phyloP scores from a whole-genome alignment of 2,329 filamentous ascomycete species.

The Cryphonectria parasitica region DNA sequence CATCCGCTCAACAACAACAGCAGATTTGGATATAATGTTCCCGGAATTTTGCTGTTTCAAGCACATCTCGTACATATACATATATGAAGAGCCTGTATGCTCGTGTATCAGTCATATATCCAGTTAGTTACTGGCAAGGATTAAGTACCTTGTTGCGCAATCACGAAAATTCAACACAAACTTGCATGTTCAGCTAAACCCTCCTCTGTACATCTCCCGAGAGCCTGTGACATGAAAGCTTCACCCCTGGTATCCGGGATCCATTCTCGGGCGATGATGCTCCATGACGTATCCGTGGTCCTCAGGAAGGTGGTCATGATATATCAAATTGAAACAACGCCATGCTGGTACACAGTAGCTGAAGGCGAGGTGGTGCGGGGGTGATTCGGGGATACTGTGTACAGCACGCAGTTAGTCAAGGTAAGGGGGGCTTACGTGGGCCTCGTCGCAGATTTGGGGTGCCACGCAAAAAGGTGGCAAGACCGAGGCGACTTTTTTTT shows the following conservation, averaged over 20 bases:
- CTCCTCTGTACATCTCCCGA: neutral
- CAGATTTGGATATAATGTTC: neutral
- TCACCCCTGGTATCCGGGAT: neutral
- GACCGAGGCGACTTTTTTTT: neutral
- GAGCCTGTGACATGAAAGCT: neutral
- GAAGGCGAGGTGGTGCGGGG: conserved; percentile 19
- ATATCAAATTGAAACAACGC: conserved; percentile 2
- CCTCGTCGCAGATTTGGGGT: conserved; percentile 1
- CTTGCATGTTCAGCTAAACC: neutral
- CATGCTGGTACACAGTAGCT: conserved; percentile 3
- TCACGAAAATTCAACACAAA: neutral
- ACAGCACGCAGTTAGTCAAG: neutral
- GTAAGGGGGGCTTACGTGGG: conserved; percentile 17
- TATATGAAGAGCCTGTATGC: neutral
- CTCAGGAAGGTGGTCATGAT: neutral
- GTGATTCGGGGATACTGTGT: conserved; percentile 14
- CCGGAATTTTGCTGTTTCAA: neutral
- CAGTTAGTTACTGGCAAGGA: neutral
- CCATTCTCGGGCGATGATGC: neutral
- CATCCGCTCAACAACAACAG: neutral
- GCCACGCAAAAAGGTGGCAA: neutral
- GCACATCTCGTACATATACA: neutral
- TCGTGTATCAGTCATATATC: neutral
- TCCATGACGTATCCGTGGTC: neutral
- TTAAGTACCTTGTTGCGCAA: neutral